Base-by-base conservation (phyloP, 1,284 basidiomycete genomes). In the Xerocomus cyaneibrunnescens region DNA sequence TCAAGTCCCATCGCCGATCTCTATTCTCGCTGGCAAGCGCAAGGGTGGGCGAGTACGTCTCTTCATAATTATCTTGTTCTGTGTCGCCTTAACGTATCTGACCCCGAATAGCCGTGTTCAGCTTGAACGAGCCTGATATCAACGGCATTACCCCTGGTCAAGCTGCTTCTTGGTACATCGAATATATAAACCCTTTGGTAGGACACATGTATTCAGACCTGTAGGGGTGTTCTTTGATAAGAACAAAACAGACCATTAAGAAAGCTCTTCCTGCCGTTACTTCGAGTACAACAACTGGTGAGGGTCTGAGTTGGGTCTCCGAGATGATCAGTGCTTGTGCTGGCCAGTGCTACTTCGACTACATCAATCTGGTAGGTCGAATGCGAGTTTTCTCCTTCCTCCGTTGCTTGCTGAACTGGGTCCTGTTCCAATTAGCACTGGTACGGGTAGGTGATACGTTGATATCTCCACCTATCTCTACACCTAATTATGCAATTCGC, bases 231-330 rank as follows among this genome's bases (percentile, higher is more conserved):
- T 12, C 9, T 7, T 45, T 55, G 7, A 64, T 7, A 4, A 2
- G 25, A 35, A 51, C 12, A 7, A 37, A 31, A 42, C 16, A 70
- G 71, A 8, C 54, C 2, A 62, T 66, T 27, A 69, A 66, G 54
- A 72, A 65, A 51, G 71, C 68, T 1, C 63, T 74, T 25, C 72
- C 72, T 7, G 65, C 71, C 0, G 68, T 74, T 14, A 65, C 66
- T 14, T 66, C 68, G 13, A 72, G 64, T 34, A 43, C 43, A 6
- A 31, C 46, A 9, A 0, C 62, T 28, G 71, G 70, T 0, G 22
- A 72, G 43, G 71, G 72, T 7, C 45, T 72, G 19, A 55, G 51
- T 31, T 74, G 69, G 72, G 21, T 74, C n/a, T 56, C 61, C 17
- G 30, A 67, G 22, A 71, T 74, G 61, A 60, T 74, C 45, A 32